Evolutionary conservation across 2,329 filamentous ascomycete species (phyloP).

Genomic region (Cladophialophora immunda): DNA sequence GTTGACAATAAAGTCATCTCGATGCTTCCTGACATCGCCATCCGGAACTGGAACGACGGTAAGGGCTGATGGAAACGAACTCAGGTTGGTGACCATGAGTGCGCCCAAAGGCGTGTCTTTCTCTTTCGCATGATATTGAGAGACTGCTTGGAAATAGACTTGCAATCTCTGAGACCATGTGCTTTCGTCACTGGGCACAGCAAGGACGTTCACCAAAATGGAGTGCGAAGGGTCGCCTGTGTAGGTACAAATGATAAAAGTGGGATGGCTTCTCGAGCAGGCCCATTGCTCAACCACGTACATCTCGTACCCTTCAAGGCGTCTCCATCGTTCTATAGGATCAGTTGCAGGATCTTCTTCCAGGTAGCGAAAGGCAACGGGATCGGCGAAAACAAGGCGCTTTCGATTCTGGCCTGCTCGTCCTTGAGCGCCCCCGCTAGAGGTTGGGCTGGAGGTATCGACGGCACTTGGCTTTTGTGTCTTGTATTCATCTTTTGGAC

Average conservation of each 20-base stretch:
- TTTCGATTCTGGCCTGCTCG: slow-evolving; percentile 44
- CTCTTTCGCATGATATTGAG: slow-evolving; percentile 82
- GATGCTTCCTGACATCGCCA: slow-evolving; percentile 81
- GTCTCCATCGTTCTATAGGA: slow-evolving; percentile 75
- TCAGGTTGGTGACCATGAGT: slow-evolving; percentile 93
- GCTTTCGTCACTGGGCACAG: slow-evolving; percentile 80
- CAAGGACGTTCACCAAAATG: slow-evolving; percentile 81
- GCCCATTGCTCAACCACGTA: slow-evolving; percentile 99
- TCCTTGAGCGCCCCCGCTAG: slow-evolving; percentile 36
- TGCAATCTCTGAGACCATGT: slow-evolving; percentile 81
- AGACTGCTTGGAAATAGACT: slow-evolving; percentile 85
- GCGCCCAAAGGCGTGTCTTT: slow-evolving; percentile 84
- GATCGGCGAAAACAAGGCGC: slow-evolving; percentile 71
- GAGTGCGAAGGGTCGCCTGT: slow-evolving; percentile 84
- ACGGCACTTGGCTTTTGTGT: slow-evolving; percentile 6
- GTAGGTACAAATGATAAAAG: slow-evolving; percentile 90
- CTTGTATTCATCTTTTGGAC: slow-evolving; percentile 24
- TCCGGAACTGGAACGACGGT: slow-evolving; percentile 91
- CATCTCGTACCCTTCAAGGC: slow-evolving; percentile 84
- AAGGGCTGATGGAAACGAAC: slow-evolving; percentile 87
- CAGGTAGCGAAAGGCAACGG: slow-evolving; percentile 76
- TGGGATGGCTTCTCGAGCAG: slow-evolving; percentile 88
- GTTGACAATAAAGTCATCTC: slow-evolving; percentile 89
- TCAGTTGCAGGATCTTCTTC: slow-evolving; percentile 82
- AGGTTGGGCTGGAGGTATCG: slow-evolving; percentile 28